Evolutionary conservation across 1,284 basidiomycete genomes (phyloP).

Genomic region (Ustilago shanxiensis): DNA sequence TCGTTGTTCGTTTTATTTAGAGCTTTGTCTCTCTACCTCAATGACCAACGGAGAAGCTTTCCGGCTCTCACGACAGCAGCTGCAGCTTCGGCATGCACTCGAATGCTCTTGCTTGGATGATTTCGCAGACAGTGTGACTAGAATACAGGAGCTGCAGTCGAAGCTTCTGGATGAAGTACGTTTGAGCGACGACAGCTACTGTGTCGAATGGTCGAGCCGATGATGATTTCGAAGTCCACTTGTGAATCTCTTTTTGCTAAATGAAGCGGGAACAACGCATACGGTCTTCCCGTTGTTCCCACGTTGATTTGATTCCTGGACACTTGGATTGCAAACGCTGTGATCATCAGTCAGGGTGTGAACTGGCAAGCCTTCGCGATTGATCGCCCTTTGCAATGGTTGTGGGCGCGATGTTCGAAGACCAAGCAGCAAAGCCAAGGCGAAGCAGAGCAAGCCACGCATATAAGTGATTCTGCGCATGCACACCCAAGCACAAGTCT

Average conservation of each 20-base stretch:
- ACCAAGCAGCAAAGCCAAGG: neutral
- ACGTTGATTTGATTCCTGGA: neutral
- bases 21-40: no score
- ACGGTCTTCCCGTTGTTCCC: neutral
- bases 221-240: neutral
- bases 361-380: no score
- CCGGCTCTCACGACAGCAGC: neutral
- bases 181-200: no score
- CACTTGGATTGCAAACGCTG: no score
- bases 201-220: no score
- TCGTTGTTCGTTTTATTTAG: slow-evolving; percentile 1
- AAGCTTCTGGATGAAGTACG: no score
- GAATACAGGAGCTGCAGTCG: no score
- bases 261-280: neutral
- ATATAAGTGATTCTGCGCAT: slow-evolving; percentile 14
- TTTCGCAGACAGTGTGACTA: no score
- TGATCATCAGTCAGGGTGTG: no score
- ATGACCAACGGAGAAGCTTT: neutral
- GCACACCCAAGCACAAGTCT: neutral
- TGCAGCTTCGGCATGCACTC: neutral
- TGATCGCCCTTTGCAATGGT: neutral
- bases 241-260: neutral
- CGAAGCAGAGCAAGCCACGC: slow-evolving; percentile 2
- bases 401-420: neutral
- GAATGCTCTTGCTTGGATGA: no score